A percentile compares a stretch with the other conserved stretches of the same genome.
phyloP scores from a whole-genome alignment of 768 basidiomycete genomes.

The Gautieria morchelliformis region DNA sequence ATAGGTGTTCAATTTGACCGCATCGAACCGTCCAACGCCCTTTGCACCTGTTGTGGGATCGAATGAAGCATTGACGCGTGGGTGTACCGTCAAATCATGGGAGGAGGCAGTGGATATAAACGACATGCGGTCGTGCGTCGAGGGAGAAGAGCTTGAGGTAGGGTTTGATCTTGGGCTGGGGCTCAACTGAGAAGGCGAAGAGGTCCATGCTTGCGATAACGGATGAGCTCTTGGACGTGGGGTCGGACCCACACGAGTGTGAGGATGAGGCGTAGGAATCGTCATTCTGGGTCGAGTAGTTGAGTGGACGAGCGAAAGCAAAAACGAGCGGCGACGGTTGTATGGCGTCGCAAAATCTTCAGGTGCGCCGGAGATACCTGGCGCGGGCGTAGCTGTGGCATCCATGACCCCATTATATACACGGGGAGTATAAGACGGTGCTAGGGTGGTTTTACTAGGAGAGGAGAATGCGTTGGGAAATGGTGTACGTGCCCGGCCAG shows the following conservation, averaged over 20 bases:
- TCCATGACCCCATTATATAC: slow-evolving; percentile 23
- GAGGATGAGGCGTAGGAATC: slow-evolving; percentile 54
- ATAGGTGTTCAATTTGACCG: slow-evolving; percentile 76
- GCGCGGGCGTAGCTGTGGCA: slow-evolving; percentile 21
- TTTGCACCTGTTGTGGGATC: slow-evolving; percentile 63
- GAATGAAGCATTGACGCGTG: slow-evolving; percentile 71
- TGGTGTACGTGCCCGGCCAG: background rate
- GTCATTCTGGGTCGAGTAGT: slow-evolving; percentile 66
- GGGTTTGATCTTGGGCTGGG: slow-evolving; percentile 18
- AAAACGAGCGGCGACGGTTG: slow-evolving; percentile 69
- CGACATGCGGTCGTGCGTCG: slow-evolving; percentile 48
- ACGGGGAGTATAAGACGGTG: slow-evolving; percentile 33
- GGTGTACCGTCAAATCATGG: slow-evolving; percentile 75
- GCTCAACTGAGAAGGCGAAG: slow-evolving; percentile 19
- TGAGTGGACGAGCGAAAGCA: slow-evolving; percentile 77
- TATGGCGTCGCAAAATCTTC: slow-evolving; percentile 53
- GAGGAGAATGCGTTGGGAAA: slow-evolving; percentile 6
- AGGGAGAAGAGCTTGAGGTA: slow-evolving; percentile 16
- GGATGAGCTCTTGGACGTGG: slow-evolving; percentile 61
- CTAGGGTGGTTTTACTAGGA: background rate
- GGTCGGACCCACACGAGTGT: slow-evolving; percentile 41
- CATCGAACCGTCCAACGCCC: slow-evolving; percentile 74
- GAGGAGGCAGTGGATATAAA: slow-evolving; percentile 80
- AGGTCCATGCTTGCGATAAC: slow-evolving; percentile 41
- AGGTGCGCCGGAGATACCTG: slow-evolving; percentile 6